Conservation (phyloP, 1,284 basidiomycete species). For the Boletellus deceptivus region DNA sequence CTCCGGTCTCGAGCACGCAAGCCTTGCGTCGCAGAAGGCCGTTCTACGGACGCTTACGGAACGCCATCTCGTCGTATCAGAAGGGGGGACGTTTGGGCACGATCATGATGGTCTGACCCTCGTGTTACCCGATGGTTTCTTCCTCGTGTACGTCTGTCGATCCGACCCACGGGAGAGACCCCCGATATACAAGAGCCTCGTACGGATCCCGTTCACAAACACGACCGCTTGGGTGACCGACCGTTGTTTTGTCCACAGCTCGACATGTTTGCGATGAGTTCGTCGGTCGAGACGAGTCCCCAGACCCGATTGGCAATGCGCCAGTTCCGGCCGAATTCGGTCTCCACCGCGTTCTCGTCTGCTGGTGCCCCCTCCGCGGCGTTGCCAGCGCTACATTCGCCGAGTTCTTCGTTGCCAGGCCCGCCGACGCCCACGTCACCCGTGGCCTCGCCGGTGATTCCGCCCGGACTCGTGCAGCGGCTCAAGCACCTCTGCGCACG, state of each 20-base stretch:
- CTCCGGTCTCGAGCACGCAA: conserved; percentile 64
- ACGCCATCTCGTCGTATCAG: conserved; percentile 49
- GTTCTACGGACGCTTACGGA: conserved; percentile 55
- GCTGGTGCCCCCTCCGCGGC: conserved; percentile 28
- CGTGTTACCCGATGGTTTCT: conserved; percentile 67
- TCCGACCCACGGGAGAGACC: conserved; percentile 62
- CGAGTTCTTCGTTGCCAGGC: conserved; percentile 8
- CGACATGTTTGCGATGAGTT: conserved; percentile 75
- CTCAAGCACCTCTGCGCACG: conserved; percentile 38
- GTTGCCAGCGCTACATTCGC: conserved; percentile 18
- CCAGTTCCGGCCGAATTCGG: conserved; percentile 33
- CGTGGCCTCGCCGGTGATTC: conserved; percentile 32
- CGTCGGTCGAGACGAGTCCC: conserved; percentile 48
- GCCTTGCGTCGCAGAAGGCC: conserved; percentile 54
- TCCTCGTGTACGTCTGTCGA: conserved; percentile 70
- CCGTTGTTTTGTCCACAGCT: conserved; percentile 43
- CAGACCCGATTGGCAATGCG: conserved; percentile 37
- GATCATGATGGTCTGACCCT: conserved; percentile 39
- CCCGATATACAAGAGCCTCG: conserved; percentile 58
- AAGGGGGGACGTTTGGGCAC: conserved; percentile 28
- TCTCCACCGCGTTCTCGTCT: conserved; percentile 27
- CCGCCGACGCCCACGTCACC: conserved; percentile 15
- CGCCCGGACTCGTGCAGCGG: conserved; percentile 37
- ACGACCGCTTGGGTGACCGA: not conserved
- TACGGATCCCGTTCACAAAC: conserved; percentile 34